A percentile compares a stretch with the other conserved stretches of the same genome.
These are phyloP conservation scores for Barbarea vulgaris DNA, from an alignment of 345 rosid genomes.

Conservation along the genomic window DNA sequence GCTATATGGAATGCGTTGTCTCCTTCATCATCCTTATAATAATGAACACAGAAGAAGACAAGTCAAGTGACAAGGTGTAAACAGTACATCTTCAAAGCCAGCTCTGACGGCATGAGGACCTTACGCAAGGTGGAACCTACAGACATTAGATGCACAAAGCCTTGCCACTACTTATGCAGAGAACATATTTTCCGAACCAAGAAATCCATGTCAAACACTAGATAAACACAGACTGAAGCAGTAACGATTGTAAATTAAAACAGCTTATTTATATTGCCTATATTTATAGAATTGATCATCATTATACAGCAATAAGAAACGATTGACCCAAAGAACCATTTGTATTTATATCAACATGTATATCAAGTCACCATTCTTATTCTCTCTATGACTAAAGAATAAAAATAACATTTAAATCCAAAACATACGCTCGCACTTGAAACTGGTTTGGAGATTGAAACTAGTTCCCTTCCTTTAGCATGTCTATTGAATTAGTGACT, in stretches of 20 bases:
- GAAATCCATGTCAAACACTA: neutral
- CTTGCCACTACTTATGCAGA: slow-evolving; percentile 8
- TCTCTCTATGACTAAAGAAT: slow-evolving; percentile 7
- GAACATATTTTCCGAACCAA: slow-evolving; percentile 5
- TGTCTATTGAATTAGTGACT: neutral
- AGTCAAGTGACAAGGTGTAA: slow-evolving; percentile 30
- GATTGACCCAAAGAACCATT: neutral
- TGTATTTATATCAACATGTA: neutral
- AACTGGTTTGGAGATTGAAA: too few relatives aligned
- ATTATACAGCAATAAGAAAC: neutral
- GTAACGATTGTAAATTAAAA: neutral
- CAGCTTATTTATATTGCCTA: neutral
- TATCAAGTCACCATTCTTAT: slow-evolving; percentile 3
- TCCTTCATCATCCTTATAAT: slow-evolving; percentile 90
- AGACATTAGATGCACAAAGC: slow-evolving; percentile 21
- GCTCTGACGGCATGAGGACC: slow-evolving; percentile 9
- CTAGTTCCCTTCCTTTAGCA: too few relatives aligned
- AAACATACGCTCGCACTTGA: neutral
- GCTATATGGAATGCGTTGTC: slow-evolving; percentile 98
- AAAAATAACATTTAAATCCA: neutral
- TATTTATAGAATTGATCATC: neutral
- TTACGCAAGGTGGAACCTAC: neutral
- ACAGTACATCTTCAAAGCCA: slow-evolving; percentile 18
- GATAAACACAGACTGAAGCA: neutral
- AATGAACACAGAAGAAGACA: slow-evolving; percentile 28